phyloP scores from a whole-genome alignment of 2,329 filamentous ascomycete species.

The Cercospora nicotianae region DNA sequence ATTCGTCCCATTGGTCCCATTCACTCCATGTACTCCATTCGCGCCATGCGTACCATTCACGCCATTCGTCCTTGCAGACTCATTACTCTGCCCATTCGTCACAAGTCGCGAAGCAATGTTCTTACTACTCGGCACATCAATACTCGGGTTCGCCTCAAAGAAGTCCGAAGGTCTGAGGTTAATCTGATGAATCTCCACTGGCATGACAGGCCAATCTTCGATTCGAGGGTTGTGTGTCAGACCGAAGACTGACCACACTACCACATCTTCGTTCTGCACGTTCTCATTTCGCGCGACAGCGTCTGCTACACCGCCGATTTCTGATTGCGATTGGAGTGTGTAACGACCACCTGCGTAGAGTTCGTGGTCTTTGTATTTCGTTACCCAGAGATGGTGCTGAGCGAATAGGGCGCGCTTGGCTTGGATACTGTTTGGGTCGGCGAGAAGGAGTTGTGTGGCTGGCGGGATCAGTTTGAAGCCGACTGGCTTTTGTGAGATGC shows the following conservation, averaged over 20 bases:
- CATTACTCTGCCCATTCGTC: constrained; percentile 14
- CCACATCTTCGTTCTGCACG: constrained; percentile 49
- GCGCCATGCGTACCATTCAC: neutral
- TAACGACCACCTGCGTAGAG: constrained; percentile 52
- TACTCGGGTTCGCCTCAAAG: constrained; percentile 54
- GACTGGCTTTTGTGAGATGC: constrained; percentile 49
- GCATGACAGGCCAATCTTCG: constrained; percentile 55
- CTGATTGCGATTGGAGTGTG: constrained; percentile 49
- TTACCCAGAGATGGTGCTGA: constrained; percentile 56
- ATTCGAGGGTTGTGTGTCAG: constrained; percentile 54
- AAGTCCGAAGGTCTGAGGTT: constrained; percentile 55
- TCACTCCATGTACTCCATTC: neutral
- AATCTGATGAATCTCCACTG: constrained; percentile 51
- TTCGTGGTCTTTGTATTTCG: constrained; percentile 54
- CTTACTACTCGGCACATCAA: constrained; percentile 50
- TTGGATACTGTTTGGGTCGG: constrained; percentile 48
- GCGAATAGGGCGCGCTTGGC: constrained; percentile 51
- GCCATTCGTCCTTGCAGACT: neutral
- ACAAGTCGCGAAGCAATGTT: constrained; percentile 20
- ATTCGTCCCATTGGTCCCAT: neutral
- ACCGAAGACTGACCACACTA: constrained; percentile 54
- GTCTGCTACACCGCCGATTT: constrained; percentile 48
- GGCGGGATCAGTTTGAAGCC: constrained; percentile 52
- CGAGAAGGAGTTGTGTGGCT: constrained; percentile 53
- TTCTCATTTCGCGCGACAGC: constrained; percentile 46